These are phyloP conservation scores for Acacia concinna DNA, from an alignment of 331 rosid species.

Conservation along the genomic window DNA sequence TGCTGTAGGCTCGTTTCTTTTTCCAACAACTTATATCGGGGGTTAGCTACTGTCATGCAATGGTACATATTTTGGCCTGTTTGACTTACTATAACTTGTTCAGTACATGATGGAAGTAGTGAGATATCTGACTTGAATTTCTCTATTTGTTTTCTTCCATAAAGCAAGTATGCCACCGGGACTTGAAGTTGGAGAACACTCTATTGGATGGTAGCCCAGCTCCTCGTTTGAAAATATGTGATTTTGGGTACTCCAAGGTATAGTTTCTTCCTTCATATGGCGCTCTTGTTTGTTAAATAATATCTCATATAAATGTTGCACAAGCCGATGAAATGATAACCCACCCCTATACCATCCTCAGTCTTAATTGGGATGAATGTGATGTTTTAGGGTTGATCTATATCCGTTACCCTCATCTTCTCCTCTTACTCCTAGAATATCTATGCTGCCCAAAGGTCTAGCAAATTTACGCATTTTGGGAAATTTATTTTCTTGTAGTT, in stretches of 20 bases:
- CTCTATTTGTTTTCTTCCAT: conserved; percentile 32
- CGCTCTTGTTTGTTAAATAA: conserved; percentile 6
- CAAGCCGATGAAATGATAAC: neutral
- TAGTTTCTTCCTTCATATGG: neutral
- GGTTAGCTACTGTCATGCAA: conserved; percentile 90
- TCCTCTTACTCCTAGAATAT: neutral
- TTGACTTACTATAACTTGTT: neutral
- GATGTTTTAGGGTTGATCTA: neutral
- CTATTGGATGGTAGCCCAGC: conserved; percentile 93
- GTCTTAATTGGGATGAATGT: neutral
- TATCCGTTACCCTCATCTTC: neutral
- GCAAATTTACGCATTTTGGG: neutral
- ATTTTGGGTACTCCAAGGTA: conserved; percentile 97
- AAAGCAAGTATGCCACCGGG: conserved; percentile 96
- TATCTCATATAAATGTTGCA: neutral
- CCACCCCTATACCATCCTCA: neutral
- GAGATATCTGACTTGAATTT: conserved; percentile 24
- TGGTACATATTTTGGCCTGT: conserved; percentile 45
- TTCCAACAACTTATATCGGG: conserved; percentile 96
- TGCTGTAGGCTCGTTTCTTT: conserved; percentile 87
- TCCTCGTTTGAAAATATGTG: conserved; percentile 92
- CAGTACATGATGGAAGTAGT: neutral
- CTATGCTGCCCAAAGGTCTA: neutral
- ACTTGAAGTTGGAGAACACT: conserved; percentile 91
- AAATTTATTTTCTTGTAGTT: neutral